Evolutionary conservation across 306 rosid species (phyloP).

Genomic region (Crotalaria pallida): DNA sequence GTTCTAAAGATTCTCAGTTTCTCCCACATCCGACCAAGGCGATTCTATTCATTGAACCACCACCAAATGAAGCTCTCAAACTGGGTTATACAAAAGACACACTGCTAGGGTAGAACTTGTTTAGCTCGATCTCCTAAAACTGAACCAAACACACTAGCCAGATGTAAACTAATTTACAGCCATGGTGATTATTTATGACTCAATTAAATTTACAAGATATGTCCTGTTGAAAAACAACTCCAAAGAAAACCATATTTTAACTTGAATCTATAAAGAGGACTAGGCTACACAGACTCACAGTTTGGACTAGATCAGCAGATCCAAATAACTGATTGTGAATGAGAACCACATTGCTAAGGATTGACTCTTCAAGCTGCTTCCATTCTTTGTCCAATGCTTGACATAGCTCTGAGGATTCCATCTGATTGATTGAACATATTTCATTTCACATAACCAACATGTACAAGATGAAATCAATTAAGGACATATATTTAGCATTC

Average conservation of each 20-base stretch:
- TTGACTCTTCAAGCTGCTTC: constrained; percentile 61
- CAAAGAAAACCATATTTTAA: constrained; percentile 4
- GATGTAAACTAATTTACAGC: not conserved
- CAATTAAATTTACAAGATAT: not conserved
- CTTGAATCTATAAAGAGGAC: not conserved
- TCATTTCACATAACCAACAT: not conserved
- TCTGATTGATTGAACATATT: constrained; percentile 34
- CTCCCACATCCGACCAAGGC: not conserved
- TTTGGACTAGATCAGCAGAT: constrained; percentile 48
- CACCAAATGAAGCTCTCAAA: not conserved
- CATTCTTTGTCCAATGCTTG: constrained; percentile 59
- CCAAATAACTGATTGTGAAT: constrained; percentile 76
- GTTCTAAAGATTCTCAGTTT: not conserved
- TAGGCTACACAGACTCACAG: constrained; percentile 44
- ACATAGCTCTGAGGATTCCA: constrained; percentile 42
- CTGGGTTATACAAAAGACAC: not conserved
- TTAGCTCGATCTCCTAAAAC: not conserved
- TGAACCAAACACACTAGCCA: not conserved
- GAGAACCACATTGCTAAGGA: constrained; percentile 42
- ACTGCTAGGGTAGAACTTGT: not conserved
- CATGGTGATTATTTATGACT: too few relatives aligned
- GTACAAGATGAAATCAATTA: not conserved
- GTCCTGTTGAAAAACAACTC: not conserved
- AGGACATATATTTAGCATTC: not conserved
- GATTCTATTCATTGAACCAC: not conserved